Evolutionary conservation across 1,139 yeast genomes (phyloP).

Genomic region (Blastobotrys proliferans): DNA sequence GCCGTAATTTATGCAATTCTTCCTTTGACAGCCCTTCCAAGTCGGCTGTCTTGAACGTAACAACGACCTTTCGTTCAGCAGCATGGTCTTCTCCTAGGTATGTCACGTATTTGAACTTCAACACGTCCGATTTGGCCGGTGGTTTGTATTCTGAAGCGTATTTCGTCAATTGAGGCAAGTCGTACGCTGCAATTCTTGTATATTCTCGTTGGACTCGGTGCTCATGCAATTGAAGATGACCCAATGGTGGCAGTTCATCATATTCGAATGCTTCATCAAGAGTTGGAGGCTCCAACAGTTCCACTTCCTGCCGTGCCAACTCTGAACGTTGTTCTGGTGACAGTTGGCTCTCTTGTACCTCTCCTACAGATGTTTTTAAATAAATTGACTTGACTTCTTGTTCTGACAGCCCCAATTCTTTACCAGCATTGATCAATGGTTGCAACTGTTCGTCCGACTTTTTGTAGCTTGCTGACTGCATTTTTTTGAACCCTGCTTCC

Average conservation of each 20-base stretch:
- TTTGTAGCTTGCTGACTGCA: conserved; percentile 28
- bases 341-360: conserved; percentile 20
- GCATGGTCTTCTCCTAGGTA: conserved; percentile 74
- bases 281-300: conserved; percentile 24
- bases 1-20: conserved; percentile 68
- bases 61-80: conserved; percentile 64
- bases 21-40: conserved; percentile 44
- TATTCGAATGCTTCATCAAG: conserved; percentile 40
- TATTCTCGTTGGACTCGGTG: conserved; percentile 58
- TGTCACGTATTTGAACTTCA: conserved; percentile 65
- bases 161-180: conserved; percentile 78
- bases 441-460: conserved; percentile 31
- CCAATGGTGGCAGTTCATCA: conserved; percentile 59
- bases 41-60: conserved; percentile 51
- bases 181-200: conserved; percentile 83
- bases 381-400: conserved; percentile 30
- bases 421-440: conserved; percentile 32
- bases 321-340: conserved; percentile 20
- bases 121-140: conserved; percentile 43
- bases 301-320: conserved; percentile 20
- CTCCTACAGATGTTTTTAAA: conserved; percentile 26
- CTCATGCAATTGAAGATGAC: conserved; percentile 56
- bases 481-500: conserved; percentile 32
- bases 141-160: conserved; percentile 45
- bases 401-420: conserved; percentile 31